Evolutionary conservation across 768 basidiomycete species (phyloP), one percentile per base, ranked within the genome.

Genomic region (Tricholoma matsutake): DNA sequence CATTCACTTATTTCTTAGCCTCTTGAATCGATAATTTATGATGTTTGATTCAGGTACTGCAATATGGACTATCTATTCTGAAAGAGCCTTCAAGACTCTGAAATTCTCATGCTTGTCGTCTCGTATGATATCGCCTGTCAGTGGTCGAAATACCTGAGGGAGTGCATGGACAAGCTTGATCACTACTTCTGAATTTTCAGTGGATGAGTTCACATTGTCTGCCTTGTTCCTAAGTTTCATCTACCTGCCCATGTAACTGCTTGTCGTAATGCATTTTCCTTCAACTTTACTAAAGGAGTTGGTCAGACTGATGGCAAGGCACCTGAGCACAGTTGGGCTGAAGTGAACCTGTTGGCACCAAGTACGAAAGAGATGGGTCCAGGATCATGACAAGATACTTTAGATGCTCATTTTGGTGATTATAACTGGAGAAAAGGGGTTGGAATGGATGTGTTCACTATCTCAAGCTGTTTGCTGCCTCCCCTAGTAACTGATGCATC

Each of bases 281-380:
- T 43, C n/a, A 43, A 18, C 18, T 43, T 43, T 35, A 64, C 61
- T 3, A 54, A 35, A 5, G 64, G 66, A 8, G 67, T 64, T 53
- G 75, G 72, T 2, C 64, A 65, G 1, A 43, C 34, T 1, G 54
- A 55, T 55, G 34, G 54, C 4, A 14, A 37, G 6, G 72, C 65
- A 2, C 64, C 67, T 0, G 78, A 79, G 61, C 63, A 72, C 0
- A 68, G 68, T 0, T 79, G 77, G 78, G 57, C 66, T 0, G 57
- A 59, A 6, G 59, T 68, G 5, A 77, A 78, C 59, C 57, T 58
- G 0, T 29, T 71, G 5, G 70, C 73, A 0, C 43, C 29, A 0
- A 72, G 71, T 25, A 76, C 72, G 0, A 63, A 63, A 49, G 72
- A 76, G 58, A 79, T 79, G 78, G 70, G 71, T 0, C 70, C 71